Conservation (phyloP, 1,284 basidiomycete species). For the Violaceomyces palustris region DNA sequence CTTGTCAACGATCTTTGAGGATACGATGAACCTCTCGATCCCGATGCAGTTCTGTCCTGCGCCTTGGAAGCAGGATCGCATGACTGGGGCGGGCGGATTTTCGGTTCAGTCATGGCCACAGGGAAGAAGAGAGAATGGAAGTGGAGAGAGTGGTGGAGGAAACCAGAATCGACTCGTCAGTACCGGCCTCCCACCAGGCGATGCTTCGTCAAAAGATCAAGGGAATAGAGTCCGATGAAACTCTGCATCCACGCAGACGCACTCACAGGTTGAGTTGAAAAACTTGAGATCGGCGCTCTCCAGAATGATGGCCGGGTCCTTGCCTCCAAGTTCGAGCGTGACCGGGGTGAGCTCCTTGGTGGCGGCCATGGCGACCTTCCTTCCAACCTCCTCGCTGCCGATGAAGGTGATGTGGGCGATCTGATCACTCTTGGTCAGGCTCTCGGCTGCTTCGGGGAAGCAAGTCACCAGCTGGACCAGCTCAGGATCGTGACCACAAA, state of each 20-base stretch:
- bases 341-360: constrained; percentile 80
- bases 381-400: constrained; percentile 83
- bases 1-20: constrained; percentile 66
- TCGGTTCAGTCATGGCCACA: too few relatives aligned
- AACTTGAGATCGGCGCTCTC: constrained; percentile 55
- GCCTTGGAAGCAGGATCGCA: constrained; percentile 61
- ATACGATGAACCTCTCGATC: constrained; percentile 86
- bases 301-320: constrained; percentile 59
- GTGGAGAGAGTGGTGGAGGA: neutral
- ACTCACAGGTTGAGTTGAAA: constrained; percentile 62
- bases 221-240: neutral
- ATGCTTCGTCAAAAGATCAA: constrained; percentile 6
- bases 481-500: constrained; percentile 72
- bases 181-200: too few relatives aligned
- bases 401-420: constrained; percentile 77
- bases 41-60: constrained; percentile 88
- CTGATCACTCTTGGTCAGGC: constrained; percentile 70
- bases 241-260: too few relatives aligned
- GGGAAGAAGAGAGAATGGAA: neutral
- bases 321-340: constrained; percentile 77
- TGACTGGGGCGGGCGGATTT: neutral
- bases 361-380: constrained; percentile 75
- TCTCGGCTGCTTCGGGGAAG: constrained; percentile 77
- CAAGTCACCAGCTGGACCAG: constrained; percentile 63
- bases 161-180: too few relatives aligned